These are phyloP conservation scores for Arctostaphylos glauca DNA, from an alignment of 148 eudicot genomes.

Conservation along the genomic window DNA sequence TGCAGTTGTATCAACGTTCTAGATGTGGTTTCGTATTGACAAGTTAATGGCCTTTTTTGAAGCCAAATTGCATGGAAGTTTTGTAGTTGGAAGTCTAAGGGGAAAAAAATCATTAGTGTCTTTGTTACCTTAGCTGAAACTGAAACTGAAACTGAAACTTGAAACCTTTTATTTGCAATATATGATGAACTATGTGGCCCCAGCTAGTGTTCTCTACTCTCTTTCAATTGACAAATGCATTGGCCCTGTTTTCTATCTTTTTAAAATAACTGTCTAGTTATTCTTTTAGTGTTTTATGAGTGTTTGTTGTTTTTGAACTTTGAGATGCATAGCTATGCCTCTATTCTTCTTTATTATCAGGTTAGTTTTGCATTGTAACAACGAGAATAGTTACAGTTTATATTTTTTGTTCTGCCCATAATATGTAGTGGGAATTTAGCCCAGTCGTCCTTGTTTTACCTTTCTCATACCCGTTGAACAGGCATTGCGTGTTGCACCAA, in stretches of 20 bases:
- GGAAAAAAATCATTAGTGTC: not conserved
- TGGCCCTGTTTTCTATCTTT: not conserved
- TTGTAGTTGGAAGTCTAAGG: not conserved
- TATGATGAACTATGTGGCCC: not conserved
- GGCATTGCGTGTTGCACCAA: constrained; percentile 90
- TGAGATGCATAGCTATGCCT: constrained; percentile 7
- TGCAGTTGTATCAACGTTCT: not conserved
- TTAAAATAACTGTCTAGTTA: not conserved
- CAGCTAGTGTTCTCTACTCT: not conserved
- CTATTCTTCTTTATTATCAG: not conserved
- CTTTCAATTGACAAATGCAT: not conserved
- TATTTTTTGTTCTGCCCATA: not conserved
- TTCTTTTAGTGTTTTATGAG: not conserved
- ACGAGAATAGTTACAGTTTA: not conserved
- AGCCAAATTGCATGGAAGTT: not conserved
- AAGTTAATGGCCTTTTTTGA: not conserved
- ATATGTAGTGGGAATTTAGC: not conserved
- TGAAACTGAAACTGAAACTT: not conserved
- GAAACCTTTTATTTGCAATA: not conserved
- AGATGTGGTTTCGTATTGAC: not conserved
- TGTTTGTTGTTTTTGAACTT: not conserved
- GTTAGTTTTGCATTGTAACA: not conserved
- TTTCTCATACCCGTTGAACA: constrained; percentile 22
- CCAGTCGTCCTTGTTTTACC: not conserved
- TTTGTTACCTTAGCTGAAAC: not conserved